Evolutionary conservation across 2,329 filamentous ascomycete genomes (phyloP).

Genomic region (Helminthosporium solani): DNA sequence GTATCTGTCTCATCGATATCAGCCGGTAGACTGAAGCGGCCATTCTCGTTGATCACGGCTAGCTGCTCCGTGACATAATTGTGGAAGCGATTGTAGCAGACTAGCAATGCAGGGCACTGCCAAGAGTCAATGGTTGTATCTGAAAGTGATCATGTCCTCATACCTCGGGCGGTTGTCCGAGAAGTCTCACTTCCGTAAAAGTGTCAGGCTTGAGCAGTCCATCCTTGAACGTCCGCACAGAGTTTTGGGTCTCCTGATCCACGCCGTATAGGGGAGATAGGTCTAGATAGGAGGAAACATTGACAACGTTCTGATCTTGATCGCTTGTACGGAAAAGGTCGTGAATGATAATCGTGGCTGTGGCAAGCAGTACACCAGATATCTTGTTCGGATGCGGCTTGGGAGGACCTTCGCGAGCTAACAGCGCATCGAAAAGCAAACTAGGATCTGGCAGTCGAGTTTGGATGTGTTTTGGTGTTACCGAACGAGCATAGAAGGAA

Average conservation of each 20-base stretch:
- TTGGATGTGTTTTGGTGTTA: slow-evolving; percentile 54
- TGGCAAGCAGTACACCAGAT: slow-evolving; percentile 71
- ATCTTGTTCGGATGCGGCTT: slow-evolving; percentile 65
- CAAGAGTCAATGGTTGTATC: background rate
- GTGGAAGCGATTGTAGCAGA: slow-evolving; percentile 73
- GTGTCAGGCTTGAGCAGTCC: slow-evolving; percentile 68
- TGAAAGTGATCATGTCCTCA: slow-evolving; percentile 43
- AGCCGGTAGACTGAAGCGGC: slow-evolving; percentile 68
- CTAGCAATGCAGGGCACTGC: slow-evolving; percentile 39
- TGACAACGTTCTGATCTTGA: slow-evolving; percentile 60
- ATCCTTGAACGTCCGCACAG: slow-evolving; percentile 64
- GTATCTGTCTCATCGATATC: background rate
- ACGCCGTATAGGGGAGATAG: slow-evolving; percentile 66
- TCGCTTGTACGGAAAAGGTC: slow-evolving; percentile 66
- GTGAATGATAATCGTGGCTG: slow-evolving; percentile 63
- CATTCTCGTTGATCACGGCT: slow-evolving; percentile 77
- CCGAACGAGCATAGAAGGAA: slow-evolving; percentile 61
- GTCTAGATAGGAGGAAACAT: slow-evolving; percentile 73
- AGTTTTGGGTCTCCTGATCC: slow-evolving; percentile 63
- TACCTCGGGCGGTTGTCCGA: slow-evolving; percentile 68
- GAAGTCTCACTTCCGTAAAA: slow-evolving; percentile 64
- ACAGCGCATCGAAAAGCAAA: slow-evolving; percentile 63
- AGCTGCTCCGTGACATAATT: slow-evolving; percentile 79
- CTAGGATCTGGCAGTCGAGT: slow-evolving; percentile 63
- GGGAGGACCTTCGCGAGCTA: slow-evolving; percentile 56